Evolutionary conservation across 306 rosid species (phyloP), one percentile per base, ranked within the genome.

Genomic region (Luffa acutangula): DNA sequence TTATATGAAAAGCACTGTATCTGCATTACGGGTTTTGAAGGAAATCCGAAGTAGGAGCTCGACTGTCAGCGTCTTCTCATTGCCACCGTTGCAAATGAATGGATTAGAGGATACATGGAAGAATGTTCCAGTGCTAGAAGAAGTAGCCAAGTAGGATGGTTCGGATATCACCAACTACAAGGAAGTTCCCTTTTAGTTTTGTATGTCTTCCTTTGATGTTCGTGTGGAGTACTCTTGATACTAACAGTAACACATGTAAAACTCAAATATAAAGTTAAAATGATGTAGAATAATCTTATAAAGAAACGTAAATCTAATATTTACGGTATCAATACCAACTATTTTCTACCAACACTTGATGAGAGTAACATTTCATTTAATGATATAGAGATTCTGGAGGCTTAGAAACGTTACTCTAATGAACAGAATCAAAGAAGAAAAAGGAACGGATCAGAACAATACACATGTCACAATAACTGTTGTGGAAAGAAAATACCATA

Each of bases 21-120:
- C 96, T 13, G 98, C 98, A 17, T 85, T 94, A 83, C 88, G 89
- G 73, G 91, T 87, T 84, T 77, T 94, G 88, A 89, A 92, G 94
- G 97, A 94, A 83, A 90, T 94, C 80, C 77, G 98, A 80, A 94
- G 96, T 14, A 86, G 89, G 81, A 94, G 98, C 88, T 94, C 98
- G 2, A 94, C 98, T 0, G 98, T 94, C 9, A 89, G 97, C 57
- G 86, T 77, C 76, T 94, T 92, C 66, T 94, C 98, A 1, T 88
- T 94, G 91, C 98, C 98, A 42, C 98, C 98, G 0, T 83, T 94
- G 87, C 90, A 92, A 51, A 74, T 51, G 80, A 85, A 82, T 80
- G 94, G 87, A 14, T 45, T 89, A 62, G 96, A 88, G 64, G 97
- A 88, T 77, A 79, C 86, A 79, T 91, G 93, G 93, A 89, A 89